A percentile compares a stretch with the other conserved stretches of the same genome.
Conservation (phyloP, 1,284 basidiomycete species). For the Cutaneotrichosporon cutaneum region DNA sequence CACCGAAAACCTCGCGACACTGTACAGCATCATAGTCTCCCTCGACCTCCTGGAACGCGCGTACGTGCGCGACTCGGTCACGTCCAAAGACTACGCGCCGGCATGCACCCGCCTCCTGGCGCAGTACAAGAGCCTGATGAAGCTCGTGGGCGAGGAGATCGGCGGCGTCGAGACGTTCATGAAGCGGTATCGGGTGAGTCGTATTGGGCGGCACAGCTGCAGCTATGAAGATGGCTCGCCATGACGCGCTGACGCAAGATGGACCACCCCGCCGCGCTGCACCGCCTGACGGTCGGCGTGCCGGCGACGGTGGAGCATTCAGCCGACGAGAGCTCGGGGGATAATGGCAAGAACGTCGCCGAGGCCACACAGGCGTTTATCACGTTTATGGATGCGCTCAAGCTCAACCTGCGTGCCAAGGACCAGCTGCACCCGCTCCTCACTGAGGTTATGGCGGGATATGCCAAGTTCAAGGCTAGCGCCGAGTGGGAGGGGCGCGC, state of each 20-base stretch:
- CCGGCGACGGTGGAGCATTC: conserved; percentile 93
- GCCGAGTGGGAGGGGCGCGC: conserved; percentile 93
- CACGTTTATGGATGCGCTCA: conserved; percentile 97
- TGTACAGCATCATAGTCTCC: conserved; percentile 87
- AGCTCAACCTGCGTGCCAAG: conserved; percentile 87
- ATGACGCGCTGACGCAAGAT: conserved; percentile 70
- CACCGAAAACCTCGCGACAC: conserved; percentile 81
- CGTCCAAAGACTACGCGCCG: conserved; percentile 90
- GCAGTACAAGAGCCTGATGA: conserved; percentile 96
- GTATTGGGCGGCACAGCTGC: background rate
- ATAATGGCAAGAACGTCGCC: conserved; percentile 96
- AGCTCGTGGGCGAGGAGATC: conserved; percentile 82
- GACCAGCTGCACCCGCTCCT: conserved; percentile 94
- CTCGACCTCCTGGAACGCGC: conserved; percentile 94
- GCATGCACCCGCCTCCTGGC: conserved; percentile 88
- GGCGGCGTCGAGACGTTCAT: conserved; percentile 85
- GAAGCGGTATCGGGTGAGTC: conserved; percentile 75
- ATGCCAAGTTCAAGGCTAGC: conserved; percentile 86
- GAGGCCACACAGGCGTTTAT: conserved; percentile 99
- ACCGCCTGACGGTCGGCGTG: conserved; percentile 86
- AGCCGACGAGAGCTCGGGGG: conserved; percentile 69
- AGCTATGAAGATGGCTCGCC: too few species aligned
- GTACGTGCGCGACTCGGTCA: conserved; percentile 89
- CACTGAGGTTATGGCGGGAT: conserved; percentile 89
- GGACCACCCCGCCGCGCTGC: conserved; percentile 89